A percentile compares a stretch with the other conserved stretches of the same genome.
Conservation (phyloP, 768 basidiomycete species). For the Amanita rubescens region DNA sequence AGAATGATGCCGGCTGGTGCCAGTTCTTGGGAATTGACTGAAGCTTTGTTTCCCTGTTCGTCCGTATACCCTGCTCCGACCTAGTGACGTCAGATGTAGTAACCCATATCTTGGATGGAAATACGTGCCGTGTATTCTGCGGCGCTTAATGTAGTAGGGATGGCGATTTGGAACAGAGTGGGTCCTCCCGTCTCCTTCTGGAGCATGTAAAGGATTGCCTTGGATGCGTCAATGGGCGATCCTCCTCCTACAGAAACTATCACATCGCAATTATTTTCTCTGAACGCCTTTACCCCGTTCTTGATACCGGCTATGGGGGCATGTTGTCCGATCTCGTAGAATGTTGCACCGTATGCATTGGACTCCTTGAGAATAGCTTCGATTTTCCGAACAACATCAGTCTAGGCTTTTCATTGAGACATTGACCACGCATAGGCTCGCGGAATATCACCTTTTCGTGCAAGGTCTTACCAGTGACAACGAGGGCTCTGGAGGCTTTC, state of each 20-base stretch:
- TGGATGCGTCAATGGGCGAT: slow-evolving; percentile 73
- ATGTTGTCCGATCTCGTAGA: slow-evolving; percentile 45
- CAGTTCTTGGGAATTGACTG: slow-evolving; percentile 46
- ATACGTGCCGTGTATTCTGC: slow-evolving; percentile 60
- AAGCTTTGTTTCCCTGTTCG: slow-evolving; percentile 60
- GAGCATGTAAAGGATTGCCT: slow-evolving; percentile 59
- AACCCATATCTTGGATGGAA: background rate
- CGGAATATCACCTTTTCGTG: slow-evolving; percentile 44
- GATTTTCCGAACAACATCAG: slow-evolving; percentile 26
- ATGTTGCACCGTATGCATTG: slow-evolving; percentile 48
- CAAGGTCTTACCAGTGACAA: slow-evolving; percentile 68
- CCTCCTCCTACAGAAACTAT: slow-evolving; percentile 76
- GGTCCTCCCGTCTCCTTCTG: slow-evolving; percentile 48
- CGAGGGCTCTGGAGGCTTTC: slow-evolving; percentile 53
- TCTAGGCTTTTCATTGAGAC: background rate
- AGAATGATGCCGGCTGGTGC: slow-evolving; percentile 70
- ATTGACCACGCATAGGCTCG: background rate
- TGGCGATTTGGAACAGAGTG: slow-evolving; percentile 61
- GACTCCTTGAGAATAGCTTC: slow-evolving; percentile 43
- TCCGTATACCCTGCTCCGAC: slow-evolving; percentile 64
- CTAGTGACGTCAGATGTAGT: slow-evolving; percentile 23
- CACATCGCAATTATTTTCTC: slow-evolving; percentile 45
- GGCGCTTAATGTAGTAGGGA: slow-evolving; percentile 77
- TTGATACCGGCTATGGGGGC: slow-evolving; percentile 61
- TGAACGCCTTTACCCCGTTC: slow-evolving; percentile 47